These are phyloP conservation scores for Aspergillus nomiae DNA, from an alignment of 2,329 filamentous ascomycete genomes.

Conservation along the genomic window DNA sequence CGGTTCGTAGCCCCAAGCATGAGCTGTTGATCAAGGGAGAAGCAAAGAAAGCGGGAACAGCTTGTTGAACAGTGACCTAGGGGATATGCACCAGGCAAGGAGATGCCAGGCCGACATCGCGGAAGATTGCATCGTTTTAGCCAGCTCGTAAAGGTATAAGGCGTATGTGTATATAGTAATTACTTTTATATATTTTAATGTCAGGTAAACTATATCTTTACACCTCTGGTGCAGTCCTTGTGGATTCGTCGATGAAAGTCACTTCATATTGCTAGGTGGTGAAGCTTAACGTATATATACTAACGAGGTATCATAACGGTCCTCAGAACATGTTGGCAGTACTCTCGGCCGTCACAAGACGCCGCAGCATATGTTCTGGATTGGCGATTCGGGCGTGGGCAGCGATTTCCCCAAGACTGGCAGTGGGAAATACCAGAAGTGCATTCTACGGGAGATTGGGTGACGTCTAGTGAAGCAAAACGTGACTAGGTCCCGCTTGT, in stretches of 20 bases:
- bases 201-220: no score
- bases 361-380: slow-evolving; percentile 59
- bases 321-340: slow-evolving; percentile 48
- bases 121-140: no score
- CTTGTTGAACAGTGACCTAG: background rate
- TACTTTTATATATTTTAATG: no score
- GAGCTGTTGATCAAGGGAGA: background rate
- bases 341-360: slow-evolving; percentile 15
- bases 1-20: background rate
- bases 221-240: no score
- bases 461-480: slow-evolving; percentile 13
- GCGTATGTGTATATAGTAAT: no score
- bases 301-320: no score
- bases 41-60: background rate
- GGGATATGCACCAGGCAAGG: background rate
- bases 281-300: no score
- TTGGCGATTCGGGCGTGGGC: slow-evolving; percentile 59
- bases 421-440: slow-evolving; percentile 67
- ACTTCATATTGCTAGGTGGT: no score
- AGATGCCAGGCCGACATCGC: no score
- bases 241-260: rapidly evolving
- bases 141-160: no score
- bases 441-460: slow-evolving; percentile 52
- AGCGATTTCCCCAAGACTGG: slow-evolving; percentile 61
- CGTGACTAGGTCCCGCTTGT: no score